Conservation (phyloP, 164 flowering plant species). For the Sextonia rubra region DNA sequence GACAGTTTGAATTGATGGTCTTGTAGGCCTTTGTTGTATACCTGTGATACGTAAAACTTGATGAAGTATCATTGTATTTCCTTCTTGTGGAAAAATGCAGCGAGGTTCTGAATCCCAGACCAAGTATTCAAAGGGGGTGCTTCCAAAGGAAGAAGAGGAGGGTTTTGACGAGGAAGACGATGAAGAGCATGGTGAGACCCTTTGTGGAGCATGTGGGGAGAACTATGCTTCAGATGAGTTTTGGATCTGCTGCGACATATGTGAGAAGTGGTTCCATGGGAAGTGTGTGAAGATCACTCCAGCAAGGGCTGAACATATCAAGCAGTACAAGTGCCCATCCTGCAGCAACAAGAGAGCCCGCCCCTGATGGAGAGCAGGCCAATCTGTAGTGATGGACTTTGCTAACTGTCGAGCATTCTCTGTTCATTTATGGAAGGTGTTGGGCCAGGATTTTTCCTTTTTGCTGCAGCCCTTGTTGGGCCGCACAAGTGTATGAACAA, state of each 20-base stretch:
- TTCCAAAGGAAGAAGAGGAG: slow-evolving; percentile 50
- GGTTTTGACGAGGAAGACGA: slow-evolving; percentile 65
- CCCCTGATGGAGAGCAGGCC: slow-evolving; percentile 21
- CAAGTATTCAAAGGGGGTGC: slow-evolving; percentile 35
- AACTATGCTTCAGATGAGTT: slow-evolving; percentile 80
- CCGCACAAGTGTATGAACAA: neutral
- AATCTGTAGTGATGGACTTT: neutral
- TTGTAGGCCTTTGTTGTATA: too few relatives aligned
- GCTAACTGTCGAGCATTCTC: slow-evolving; percentile 10
- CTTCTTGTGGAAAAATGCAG: slow-evolving; percentile 13
- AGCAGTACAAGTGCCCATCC: slow-evolving; percentile 92
- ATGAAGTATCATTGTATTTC: too few relatives aligned
- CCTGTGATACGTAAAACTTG: too few relatives aligned
- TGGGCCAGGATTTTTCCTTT: neutral
- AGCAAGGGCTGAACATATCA: slow-evolving; percentile 85
- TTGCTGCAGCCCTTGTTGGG: neutral
- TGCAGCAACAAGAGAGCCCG: slow-evolving; percentile 76
- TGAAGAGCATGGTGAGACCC: slow-evolving; percentile 76
- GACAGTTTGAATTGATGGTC: too few relatives aligned
- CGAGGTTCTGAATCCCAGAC: slow-evolving; percentile 41
- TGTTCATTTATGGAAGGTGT: slow-evolving; percentile 4
- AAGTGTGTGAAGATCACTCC: slow-evolving; percentile 90
- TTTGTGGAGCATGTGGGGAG: slow-evolving; percentile 91
- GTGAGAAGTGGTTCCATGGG: slow-evolving; percentile 92
- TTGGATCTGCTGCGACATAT: slow-evolving; percentile 90